Conservation (phyloP, 2,329 filamentous ascomycete species). For the Ophiostoma quercus region DNA sequence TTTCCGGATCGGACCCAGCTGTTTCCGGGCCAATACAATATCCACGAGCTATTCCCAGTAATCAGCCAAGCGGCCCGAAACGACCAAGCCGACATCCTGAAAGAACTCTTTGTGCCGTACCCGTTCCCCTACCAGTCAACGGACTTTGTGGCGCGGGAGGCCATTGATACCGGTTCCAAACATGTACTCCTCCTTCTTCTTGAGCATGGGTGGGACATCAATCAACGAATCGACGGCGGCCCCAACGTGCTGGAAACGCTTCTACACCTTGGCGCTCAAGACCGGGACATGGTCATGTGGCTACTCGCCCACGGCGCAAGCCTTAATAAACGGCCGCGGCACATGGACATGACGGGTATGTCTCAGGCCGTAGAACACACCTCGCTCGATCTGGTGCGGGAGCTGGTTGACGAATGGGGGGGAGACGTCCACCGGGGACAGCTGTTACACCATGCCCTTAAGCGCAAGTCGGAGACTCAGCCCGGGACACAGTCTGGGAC, state of each 20-base stretch:
- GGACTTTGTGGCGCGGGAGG: slow-evolving; percentile 18
- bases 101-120: slow-evolving; percentile 15
- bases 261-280: background rate
- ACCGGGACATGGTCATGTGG: slow-evolving; percentile 15
- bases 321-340: slow-evolving; percentile 13
- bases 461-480: slow-evolving; percentile 5
- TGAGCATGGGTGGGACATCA: slow-evolving; percentile 18
- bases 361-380: slow-evolving; percentile 15
- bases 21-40: slow-evolving; percentile 12
- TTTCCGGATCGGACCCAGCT: slow-evolving; percentile 12
- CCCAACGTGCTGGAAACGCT: slow-evolving; percentile 14
- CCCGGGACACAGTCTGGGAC: background rate
- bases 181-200: slow-evolving; percentile 18
- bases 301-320: slow-evolving; percentile 17
- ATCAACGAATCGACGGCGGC: slow-evolving; percentile 6
- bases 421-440: slow-evolving; percentile 17
- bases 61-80: background rate
- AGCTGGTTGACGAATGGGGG: slow-evolving; percentile 6
- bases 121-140: background rate
- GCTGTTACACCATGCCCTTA: slow-evolving; percentile 15
- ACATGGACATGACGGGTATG: slow-evolving; percentile 16
- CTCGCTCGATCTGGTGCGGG: slow-evolving; percentile 16
- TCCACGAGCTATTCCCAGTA: slow-evolving; percentile 5
- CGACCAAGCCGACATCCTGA: background rate
- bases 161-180: slow-evolving; percentile 15